Conservation (phyloP, 192 early-diverging fungal genomes). For the Backusella liffmaniae region DNA sequence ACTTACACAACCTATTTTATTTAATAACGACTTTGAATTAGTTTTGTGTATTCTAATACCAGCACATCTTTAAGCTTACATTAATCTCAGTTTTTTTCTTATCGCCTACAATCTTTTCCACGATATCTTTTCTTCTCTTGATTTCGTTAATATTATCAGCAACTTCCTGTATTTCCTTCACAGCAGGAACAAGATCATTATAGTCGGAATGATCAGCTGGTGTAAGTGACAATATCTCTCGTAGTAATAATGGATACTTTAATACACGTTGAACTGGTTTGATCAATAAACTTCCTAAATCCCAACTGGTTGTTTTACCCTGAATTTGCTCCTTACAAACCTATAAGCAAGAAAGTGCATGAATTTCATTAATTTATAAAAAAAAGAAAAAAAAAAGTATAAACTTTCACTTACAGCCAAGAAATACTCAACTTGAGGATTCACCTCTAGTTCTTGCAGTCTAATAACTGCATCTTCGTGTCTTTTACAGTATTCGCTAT, state of each 20-base stretch:
- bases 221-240: constrained; percentile 37
- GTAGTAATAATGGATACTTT: constrained; percentile 85
- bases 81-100: constrained; percentile 64
- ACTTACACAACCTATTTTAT: constrained; percentile 33
- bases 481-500: constrained; percentile 71
- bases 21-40: not conserved
- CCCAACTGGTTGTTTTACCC: constrained; percentile 83
- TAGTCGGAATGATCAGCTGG: constrained; percentile 53
- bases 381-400: no score
- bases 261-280: constrained; percentile 94
- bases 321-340: constrained; percentile 55
- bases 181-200: constrained; percentile 45
- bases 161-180: constrained; percentile 53
- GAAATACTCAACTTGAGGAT: constrained; percentile 38
- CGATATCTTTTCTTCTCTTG: constrained; percentile 81
- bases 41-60: not conserved
- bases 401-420: constrained; percentile 16
- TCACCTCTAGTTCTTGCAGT: constrained; percentile 58
- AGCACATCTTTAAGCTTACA: constrained; percentile 44
- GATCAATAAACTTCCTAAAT: constrained; percentile 83
- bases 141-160: constrained; percentile 80
- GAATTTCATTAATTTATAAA: not conserved
- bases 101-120: constrained; percentile 75
- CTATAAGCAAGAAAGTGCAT: constrained; percentile 14
- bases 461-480: constrained; percentile 63